Evolutionary conservation across 345 rosid genomes (phyloP).

Genomic region (Gossypium ekmanianum): DNA sequence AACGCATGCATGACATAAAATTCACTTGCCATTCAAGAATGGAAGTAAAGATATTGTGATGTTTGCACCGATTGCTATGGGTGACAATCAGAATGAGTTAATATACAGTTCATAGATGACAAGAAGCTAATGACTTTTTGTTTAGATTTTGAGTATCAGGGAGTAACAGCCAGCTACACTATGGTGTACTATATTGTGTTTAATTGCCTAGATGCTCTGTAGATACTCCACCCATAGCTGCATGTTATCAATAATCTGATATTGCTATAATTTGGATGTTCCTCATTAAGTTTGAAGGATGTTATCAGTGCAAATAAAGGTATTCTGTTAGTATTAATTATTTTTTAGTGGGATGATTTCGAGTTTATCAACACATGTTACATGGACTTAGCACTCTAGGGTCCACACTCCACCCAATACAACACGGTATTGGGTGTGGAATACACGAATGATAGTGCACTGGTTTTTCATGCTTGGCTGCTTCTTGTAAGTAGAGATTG

Average conservation of each 20-base stretch:
- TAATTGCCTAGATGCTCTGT: neutral
- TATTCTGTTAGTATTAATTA: neutral
- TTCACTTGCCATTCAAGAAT: neutral
- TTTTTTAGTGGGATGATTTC: neutral
- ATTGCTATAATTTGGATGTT: constrained; percentile 3
- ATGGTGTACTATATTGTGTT: neutral
- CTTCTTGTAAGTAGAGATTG: no score
- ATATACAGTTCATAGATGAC: neutral
- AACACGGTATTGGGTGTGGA: neutral
- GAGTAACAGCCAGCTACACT: neutral
- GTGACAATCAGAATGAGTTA: neutral
- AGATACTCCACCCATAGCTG: neutral
- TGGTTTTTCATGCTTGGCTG: no score
- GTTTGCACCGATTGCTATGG: neutral
- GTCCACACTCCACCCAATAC: neutral
- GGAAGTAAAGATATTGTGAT: neutral
- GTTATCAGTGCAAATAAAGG: neutral
- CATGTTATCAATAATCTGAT: neutral
- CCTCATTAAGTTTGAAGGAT: neutral
- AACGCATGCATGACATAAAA: neutral
- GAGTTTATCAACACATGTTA: neutral
- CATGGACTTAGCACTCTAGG: neutral
- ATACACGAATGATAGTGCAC: neutral
- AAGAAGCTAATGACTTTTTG: neutral
- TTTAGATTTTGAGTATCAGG: neutral